These are phyloP conservation scores for Apiospora arundinis DNA, from an alignment of 2,329 filamentous ascomycete genomes.

Conservation along the genomic window DNA sequence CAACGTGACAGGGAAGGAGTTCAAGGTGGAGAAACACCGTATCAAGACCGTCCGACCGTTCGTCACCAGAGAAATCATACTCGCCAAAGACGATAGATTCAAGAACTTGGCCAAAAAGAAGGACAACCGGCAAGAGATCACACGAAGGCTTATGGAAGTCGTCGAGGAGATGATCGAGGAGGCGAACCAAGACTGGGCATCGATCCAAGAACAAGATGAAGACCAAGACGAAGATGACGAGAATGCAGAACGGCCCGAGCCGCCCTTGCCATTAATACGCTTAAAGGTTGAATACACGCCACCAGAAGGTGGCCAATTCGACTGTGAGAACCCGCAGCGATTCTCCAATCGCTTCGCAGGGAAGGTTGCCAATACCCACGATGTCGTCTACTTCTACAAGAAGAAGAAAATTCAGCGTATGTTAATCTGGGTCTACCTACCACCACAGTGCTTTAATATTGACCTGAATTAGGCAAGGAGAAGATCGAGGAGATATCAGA, in stretches of 20 bases:
- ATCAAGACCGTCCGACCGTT: constrained; percentile 92
- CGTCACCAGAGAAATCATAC: constrained; percentile 80
- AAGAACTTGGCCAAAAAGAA: constrained; percentile 79
- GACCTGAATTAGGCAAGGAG: constrained; percentile 34
- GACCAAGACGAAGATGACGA: neutral
- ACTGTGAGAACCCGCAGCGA: constrained; percentile 93
- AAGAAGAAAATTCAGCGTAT: constrained; percentile 73
- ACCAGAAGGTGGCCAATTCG: constrained; percentile 82
- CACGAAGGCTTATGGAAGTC: constrained; percentile 74
- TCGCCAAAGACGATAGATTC: constrained; percentile 78
- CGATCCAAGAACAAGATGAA: constrained; percentile 65
- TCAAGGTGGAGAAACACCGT: constrained; percentile 79
- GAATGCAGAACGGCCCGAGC: constrained; percentile 62
- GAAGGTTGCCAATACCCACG: constrained; percentile 92
- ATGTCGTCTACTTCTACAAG: constrained; percentile 90
- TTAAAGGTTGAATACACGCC: constrained; percentile 91
- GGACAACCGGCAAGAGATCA: constrained; percentile 83
- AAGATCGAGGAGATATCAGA: constrained; percentile 68
- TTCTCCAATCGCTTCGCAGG: constrained; percentile 92
- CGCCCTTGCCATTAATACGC: constrained; percentile 83
- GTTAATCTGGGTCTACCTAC: constrained; percentile 31
- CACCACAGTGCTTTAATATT: constrained; percentile 23
- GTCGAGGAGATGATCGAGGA: constrained; percentile 89
- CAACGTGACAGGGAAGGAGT: constrained; percentile 82
- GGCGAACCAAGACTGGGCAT: constrained; percentile 81